phyloP scores from a whole-genome alignment of 306 rosid species.

The Lathyrus aphaca region DNA sequence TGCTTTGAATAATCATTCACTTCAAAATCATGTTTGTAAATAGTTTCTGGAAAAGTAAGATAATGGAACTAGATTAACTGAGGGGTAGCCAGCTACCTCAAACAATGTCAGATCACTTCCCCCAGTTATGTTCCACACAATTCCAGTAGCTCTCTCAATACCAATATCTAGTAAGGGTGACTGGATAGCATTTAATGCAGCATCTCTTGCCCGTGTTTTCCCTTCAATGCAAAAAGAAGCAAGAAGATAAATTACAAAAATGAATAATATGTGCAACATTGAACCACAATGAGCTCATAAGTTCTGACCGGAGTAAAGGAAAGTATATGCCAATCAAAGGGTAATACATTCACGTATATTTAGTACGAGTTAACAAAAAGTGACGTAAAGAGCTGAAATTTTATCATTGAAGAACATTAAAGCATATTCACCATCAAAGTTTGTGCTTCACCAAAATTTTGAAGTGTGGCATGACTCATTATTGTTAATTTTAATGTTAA shows the following conservation, averaged over 20 bases:
- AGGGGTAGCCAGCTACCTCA: conserved; percentile 63
- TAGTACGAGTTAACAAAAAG: conserved; percentile 6
- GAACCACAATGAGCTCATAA: conserved; percentile 28
- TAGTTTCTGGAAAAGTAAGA: conserved; percentile 7
- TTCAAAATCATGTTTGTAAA: conserved; percentile 34
- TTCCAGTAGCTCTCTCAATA: conserved; percentile 99
- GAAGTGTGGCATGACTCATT: neutral
- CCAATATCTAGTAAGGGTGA: conserved; percentile 97
- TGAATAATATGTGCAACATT: conserved; percentile 9
- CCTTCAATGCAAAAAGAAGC: conserved; percentile 58
- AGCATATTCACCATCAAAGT: conserved; percentile 8
- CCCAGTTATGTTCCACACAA: conserved; percentile 99
- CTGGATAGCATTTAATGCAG: conserved; percentile 98
- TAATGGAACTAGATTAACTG: conserved; percentile 25
- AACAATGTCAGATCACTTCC: conserved; percentile 92
- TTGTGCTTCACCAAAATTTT: conserved; percentile 19
- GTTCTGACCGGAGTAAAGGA: conserved; percentile 8
- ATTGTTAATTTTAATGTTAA: neutral
- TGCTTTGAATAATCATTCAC: conserved; percentile 29
- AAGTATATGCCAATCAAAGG: conserved; percentile 11
- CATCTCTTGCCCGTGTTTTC: conserved; percentile 98
- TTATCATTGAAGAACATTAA: conserved; percentile 18
- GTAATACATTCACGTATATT: conserved; percentile 15
- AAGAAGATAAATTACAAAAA: conserved; percentile 30
- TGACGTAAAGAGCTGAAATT: neutral